Base-by-base conservation (phyloP, 345 rosid genomes). In the Carallia pectinifolia region DNA sequence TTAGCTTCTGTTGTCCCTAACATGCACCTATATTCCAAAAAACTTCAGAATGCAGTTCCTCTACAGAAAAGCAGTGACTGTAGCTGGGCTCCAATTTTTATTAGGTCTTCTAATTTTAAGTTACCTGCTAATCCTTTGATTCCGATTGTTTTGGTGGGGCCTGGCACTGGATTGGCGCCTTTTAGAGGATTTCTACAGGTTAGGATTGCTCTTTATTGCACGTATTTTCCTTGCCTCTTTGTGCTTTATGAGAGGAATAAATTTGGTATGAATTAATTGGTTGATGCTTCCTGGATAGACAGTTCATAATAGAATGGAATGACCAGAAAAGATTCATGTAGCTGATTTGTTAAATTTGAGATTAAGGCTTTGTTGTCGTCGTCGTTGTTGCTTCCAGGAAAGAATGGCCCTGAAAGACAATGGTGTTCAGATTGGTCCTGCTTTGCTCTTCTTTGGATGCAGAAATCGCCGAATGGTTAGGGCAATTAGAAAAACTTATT, bases 161-260 rank as follows among this genome's bases (percentile, higher is more conserved):
- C 76, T 62, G 80, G 80, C 44, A 76, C 80, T 30, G 80, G 80
- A 48, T 68, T 76, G 65, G 80, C 80, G 54, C 76, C 80, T 36
- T 76, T 76, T 58, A 71, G 80, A 56, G 76, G 80, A 48, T 76
- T 76, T 67, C 47, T 76, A 47, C 76, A 76, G 80, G 73, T 76
- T 30, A 66, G 19, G 29, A 53, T 53, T 31, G 29, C 59, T 66
- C 13, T 38, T 2, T 66, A 38, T 30, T 67, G 33, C 19, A 4
- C 61, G 53, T n/a, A 7, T 54, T 66, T 6, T 71, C 2, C 4
- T 66, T 19, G 40, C 53, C 7, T 17, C 52, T 59, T 56, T 56
- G 4, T 9, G 2, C 29, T 27, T 9, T 23, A 12, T 56, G 1
- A 44, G 50, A 44, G 50, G 17, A 44, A 44, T 44, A 16, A 44